A percentile compares a stretch with the other conserved stretches of the same genome.
Conservation (phyloP, 2,329 filamentous ascomycete genomes). For the Aspergillus jensenii region DNA sequence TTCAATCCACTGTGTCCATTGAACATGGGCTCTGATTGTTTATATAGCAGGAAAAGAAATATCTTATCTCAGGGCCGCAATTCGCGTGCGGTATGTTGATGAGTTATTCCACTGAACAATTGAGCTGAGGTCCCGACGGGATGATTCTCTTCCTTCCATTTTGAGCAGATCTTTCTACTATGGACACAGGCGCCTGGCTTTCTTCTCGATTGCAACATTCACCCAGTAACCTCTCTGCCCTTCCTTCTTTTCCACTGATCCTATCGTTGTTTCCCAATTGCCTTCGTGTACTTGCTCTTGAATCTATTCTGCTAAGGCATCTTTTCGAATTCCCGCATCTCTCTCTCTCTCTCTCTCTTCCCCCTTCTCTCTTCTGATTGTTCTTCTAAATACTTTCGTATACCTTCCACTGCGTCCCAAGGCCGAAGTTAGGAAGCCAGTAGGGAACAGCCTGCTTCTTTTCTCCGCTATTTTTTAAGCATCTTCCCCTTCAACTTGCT, state of each 20-base stretch:
- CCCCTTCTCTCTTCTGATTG: slow-evolving; percentile 10
- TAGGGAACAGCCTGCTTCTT: slow-evolving; percentile 15
- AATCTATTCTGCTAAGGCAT: slow-evolving; percentile 2
- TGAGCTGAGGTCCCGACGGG: too few species aligned
- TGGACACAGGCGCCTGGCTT: neutral
- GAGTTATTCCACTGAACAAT: neutral
- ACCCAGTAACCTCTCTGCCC: neutral
- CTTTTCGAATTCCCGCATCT: slow-evolving; percentile 19
- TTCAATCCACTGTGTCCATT: neutral
- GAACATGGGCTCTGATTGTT: neutral
- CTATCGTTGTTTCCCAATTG: slow-evolving; percentile 20
- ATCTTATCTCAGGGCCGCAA: neutral
- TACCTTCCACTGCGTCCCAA: slow-evolving; percentile 14
- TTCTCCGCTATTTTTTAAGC: slow-evolving; percentile 22
- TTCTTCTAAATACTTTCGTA: slow-evolving; percentile 21
- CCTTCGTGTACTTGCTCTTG: slow-evolving; percentile 1
- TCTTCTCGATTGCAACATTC: neutral
- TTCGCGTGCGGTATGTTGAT: neutral
- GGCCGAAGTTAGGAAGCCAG: neutral
- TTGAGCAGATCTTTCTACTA: neutral
- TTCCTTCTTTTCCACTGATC: slow-evolving; percentile 11
- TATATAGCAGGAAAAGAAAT: neutral
- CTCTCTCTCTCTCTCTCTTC: slow-evolving; percentile 4
- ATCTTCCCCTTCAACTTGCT: slow-evolving; percentile 22
- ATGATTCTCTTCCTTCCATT: neutral